Percentiles rank a stretch among this genome's conserved stretches.
Conservation (phyloP, 2,329 filamentous ascomycete species). For the Colletotrichum orbiculare region DNA sequence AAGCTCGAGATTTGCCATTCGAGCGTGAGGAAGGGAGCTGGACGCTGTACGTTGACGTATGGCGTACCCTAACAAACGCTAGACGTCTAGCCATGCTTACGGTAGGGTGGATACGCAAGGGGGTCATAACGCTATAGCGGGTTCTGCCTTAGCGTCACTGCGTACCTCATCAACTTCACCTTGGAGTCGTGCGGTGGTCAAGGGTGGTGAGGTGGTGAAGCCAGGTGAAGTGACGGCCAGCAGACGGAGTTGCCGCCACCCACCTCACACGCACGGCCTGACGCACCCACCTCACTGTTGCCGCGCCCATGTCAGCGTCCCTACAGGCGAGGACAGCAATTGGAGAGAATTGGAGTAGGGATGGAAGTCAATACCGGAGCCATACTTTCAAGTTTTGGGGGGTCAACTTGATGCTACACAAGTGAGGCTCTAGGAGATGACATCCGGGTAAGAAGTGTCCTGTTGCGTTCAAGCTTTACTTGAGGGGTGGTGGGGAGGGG, state of each 20-base stretch:
- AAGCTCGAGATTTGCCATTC: conserved; percentile 3
- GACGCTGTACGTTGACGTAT: conserved; percentile 4
- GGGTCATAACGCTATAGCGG: conserved; percentile 17
- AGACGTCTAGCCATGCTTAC: conserved; percentile 13
- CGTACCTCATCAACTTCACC: background rate
- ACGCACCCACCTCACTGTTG: conserved; percentile 13
- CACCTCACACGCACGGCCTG: conserved; percentile 10
- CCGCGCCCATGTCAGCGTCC: conserved; percentile 14
- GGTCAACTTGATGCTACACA: too few species aligned
- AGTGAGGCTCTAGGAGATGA: too few species aligned
- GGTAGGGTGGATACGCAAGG: conserved; percentile 25
- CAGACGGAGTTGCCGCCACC: conserved; percentile 30
- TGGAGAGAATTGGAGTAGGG: conserved; percentile 11
- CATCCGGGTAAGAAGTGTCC: too few species aligned
- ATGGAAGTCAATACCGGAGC: too few species aligned
- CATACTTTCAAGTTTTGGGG: too few species aligned
- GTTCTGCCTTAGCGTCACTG: conserved; percentile 27
- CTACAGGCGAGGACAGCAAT: conserved; percentile 4
- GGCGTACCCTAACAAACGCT: conserved; percentile 27
- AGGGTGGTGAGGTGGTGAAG: too few species aligned
- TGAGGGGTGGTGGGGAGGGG: too few species aligned
- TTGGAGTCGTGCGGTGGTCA: too few species aligned
- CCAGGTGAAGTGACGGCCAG: conserved; percentile 7
- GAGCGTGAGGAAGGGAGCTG: too few species aligned
- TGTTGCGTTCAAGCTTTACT: too few species aligned